Conservation (phyloP, 1,284 basidiomycete species). For the Ceratobasidium papillatum region DNA sequence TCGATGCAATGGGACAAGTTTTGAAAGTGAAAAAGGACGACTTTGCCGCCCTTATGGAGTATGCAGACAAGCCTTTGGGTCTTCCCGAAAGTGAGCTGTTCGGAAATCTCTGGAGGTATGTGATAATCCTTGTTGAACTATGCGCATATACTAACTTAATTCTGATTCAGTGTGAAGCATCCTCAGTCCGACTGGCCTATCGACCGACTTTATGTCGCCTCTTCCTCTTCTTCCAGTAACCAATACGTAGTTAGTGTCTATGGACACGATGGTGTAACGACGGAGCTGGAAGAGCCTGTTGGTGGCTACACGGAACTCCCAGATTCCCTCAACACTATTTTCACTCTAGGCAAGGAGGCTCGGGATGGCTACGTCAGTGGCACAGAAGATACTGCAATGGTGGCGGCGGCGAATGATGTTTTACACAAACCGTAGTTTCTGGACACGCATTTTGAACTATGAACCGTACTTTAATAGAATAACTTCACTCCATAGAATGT, state of each 20-base stretch:
- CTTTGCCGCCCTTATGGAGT: constrained; percentile 51
- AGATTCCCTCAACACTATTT: neutral
- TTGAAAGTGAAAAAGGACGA: constrained; percentile 52
- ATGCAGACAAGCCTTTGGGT: constrained; percentile 50
- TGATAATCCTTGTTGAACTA: neutral
- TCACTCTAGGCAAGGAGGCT: constrained; percentile 17
- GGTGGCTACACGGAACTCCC: constrained; percentile 4
- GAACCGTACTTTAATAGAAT: too few species aligned
- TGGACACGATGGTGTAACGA: constrained; percentile 31
- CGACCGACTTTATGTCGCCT: neutral
- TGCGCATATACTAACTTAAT: too few species aligned
- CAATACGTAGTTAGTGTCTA: constrained; percentile 14
- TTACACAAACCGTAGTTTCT: neutral
- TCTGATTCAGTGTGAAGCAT: constrained; percentile 9
- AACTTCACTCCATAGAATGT: too few species aligned
- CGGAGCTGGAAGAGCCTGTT: constrained; percentile 11
- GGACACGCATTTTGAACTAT: too few species aligned
- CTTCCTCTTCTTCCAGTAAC: neutral
- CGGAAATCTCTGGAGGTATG: constrained; percentile 56
- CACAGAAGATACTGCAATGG: neutral
- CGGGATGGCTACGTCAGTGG: neutral
- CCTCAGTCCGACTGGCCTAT: constrained; percentile 8
- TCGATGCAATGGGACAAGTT: constrained; percentile 56
- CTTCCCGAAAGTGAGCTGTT: constrained; percentile 53
- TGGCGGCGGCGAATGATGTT: constrained; percentile 9